A percentile compares a stretch with the other conserved stretches of the same genome.
Conservation (phyloP, 768 basidiomycete species). For the Kwoniella dendrophila region DNA sequence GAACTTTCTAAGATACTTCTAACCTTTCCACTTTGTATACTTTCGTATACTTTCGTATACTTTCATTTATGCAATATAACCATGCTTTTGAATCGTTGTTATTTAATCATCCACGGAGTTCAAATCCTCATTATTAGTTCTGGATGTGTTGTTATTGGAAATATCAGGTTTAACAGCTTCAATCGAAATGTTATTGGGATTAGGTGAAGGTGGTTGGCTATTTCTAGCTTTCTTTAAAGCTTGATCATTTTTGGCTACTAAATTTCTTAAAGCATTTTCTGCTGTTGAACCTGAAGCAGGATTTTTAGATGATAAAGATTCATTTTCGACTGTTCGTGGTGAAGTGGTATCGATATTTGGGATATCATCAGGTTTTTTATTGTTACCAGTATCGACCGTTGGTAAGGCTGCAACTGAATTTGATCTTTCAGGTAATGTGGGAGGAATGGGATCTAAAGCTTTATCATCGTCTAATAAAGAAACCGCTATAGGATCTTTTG, state of each 20-base stretch:
- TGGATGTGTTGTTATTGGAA: neutral
- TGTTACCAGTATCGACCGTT: neutral
- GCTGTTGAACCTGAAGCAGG: constrained; percentile 20
- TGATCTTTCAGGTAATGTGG: neutral
- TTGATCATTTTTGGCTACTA: constrained; percentile 26
- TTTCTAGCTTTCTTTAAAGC: constrained; percentile 8
- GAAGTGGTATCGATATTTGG: constrained; percentile 3
- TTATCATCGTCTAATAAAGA: neutral
- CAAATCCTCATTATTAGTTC: neutral
- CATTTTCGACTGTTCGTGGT: neutral
- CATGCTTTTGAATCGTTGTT: no score
- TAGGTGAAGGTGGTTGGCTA: constrained; percentile 4
- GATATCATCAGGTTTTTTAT: neutral
- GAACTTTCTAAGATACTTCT: no score
- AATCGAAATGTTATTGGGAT: neutral
- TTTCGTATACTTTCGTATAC: no score
- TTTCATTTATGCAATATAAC: no score
- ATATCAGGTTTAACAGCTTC: neutral
- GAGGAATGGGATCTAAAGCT: neutral
- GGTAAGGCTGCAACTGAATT: neutral
- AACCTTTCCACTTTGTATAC: no score
- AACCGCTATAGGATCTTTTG: neutral
- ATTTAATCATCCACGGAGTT: no score
- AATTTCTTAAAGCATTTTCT: constrained; percentile 30
- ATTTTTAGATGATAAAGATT: neutral